Evolutionary conservation across 75 land plant genomes (phyloP), one percentile per base, ranked within the genome.

Genomic region (Ceratopteris richardii): DNA sequence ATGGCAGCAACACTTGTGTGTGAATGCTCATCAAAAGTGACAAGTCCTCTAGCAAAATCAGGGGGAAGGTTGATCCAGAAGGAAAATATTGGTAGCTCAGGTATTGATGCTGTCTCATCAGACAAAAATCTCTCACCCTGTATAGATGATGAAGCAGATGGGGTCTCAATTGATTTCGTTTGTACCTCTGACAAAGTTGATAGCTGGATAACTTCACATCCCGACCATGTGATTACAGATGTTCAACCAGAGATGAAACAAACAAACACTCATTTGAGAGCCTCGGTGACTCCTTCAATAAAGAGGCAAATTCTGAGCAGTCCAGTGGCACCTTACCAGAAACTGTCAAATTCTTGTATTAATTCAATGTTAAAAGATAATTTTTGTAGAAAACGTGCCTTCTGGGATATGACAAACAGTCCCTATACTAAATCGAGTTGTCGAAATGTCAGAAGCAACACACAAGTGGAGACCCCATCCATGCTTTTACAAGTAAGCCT

Each of bases 401-500:
- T 36, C 25, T 57, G 42, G 39, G 59, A 57, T 19, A 33, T 31
- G 5, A 40, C 42, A 2, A 33, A 57, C 37, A 57, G 59, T 24
- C 39, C 39, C 40, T 36, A 18, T 33, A 14, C 25, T n/a, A 57
- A 23, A 33, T 16, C 16, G 2, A 31, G 14, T 30, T 10, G 11
- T 19, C 59, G 59, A 1, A 33, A 57, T 57, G 31, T 30, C 31
- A 40, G 54, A 52, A 24, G 54, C 29, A 24, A 24, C 28, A 52
- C 54, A 21, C 14, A 22, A 4, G 54, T 23, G 22, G 27, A 52
- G 54, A 12, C 54, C 25, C 59, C 59, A 19, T 57, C 40, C 30
- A 57, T 57, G 59, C 59, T 57, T 40, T 57, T 57, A 30, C 59
- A 57, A 57, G 59, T 57, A 57, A 57, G 59, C 59, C 2, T 57